Evolutionary conservation across 129 eudicot genomes (phyloP).

Genomic region (Logfia minima): DNA sequence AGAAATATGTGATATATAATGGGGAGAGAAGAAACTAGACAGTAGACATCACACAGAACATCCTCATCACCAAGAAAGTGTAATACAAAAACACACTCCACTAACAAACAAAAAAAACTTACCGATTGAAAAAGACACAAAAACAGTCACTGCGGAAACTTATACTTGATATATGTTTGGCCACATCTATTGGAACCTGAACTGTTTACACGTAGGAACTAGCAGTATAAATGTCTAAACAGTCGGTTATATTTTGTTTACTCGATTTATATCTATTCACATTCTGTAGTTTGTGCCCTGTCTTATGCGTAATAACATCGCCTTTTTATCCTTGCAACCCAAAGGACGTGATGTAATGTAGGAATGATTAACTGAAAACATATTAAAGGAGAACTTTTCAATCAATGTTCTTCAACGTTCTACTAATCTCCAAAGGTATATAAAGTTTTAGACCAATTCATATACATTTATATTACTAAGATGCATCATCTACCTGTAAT

Average conservation of each 20-base stretch:
- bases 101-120: background rate
- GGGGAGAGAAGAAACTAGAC: conserved; percentile 22
- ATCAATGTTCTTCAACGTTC: too few species aligned
- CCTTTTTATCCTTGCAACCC: background rate
- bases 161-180: background rate
- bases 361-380: background rate
- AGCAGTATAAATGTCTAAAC: background rate
- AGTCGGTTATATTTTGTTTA: background rate
- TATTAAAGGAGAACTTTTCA: too few species aligned
- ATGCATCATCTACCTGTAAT: background rate
- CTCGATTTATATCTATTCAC: background rate
- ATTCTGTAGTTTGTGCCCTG: background rate
- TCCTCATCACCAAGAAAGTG: conserved; percentile 3
- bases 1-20: conserved; percentile 34
- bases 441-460: too few species aligned
- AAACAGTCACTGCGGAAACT: background rate
- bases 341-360: background rate
- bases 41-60: background rate
- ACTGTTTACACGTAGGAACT: background rate
- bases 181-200: background rate
- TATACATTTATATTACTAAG: too few species aligned
- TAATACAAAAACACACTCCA: background rate
- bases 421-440: too few species aligned
- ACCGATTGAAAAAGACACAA: background rate
- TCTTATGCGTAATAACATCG: background rate